Evolutionary conservation across 495 filamentous ascomycete species (phyloP), one percentile per base, ranked within the genome.

Genomic region (Penicillium dipodomyicola): DNA sequence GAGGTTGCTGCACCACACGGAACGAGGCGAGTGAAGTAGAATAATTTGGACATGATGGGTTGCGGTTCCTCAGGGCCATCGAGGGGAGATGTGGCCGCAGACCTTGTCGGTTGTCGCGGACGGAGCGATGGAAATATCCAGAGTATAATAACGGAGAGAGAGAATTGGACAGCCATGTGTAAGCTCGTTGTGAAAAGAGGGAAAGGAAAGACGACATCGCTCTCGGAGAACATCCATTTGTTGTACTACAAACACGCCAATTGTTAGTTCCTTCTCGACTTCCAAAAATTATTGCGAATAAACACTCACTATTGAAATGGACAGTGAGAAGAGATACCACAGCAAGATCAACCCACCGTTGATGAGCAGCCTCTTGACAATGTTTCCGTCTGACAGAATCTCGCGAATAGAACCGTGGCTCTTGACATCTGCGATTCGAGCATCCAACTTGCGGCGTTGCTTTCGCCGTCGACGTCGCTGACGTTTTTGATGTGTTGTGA

Each of bases 181-280:
- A 91, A 69, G 61, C 90, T 90, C 11, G 95, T 99, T 2, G 92
- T 96, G 76, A 97, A 97, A 49, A 99, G 83, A 45, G 95, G 95
- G 59, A 91, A 97, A 45, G 89, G 87, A 68, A 99, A 99, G 65
- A 96, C 82, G 60, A 93, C 83, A 52, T 90, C 86, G 49, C 87
- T 83, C 17, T 86, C 76, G 59, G 89, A 87, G 72, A 99, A 99
- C 95, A 99, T 99, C 95, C 95, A 97, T 80, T 96, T 97, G 78
- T 99, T 99, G 75, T 99, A 99, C 91, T 95, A 62, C 23, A 30
- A 27, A 32, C 17, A 42, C 17, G 14, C 30, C 10, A 17, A 17
- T 22, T 14, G 20, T 57, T 44, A 52, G 44, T 20, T 33, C 17
- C 5, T 11, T 19, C 19, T 29, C 8, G 5, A 14, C 32, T 12